Base-by-base conservation (phyloP, 352 stramenopile species). In the Plasmopara muralis region DNA sequence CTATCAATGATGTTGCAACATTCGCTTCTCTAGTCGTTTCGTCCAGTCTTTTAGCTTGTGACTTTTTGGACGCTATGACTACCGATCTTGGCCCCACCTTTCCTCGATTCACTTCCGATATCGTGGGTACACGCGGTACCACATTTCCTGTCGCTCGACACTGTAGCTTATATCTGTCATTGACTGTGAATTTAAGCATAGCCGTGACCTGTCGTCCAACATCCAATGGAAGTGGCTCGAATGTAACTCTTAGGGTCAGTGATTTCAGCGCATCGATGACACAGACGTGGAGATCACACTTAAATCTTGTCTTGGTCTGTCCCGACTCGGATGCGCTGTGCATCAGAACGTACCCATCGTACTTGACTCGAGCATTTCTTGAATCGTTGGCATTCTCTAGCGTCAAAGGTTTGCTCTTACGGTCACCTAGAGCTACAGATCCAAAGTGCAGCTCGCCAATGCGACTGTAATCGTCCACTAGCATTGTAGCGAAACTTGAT, bases 271-370 rank as follows among this genome's bases (percentile, higher is more conserved):
- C 64, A 7, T 78, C 62, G n/a, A 92, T 70, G 0, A 87, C 75
- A 52, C 79, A 87, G 13, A 87, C 50, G 42, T 87, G 72, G 9
- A 89, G 31, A 43, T 89, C 79, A 50, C 79, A 89, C 41, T 81
- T 85, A 55, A 89, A 87, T 6, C 79, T 69, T 2, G 39, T 41
- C 34, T 66, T 69, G 5, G 53, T 61, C 39, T 55, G 44, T 6
- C 50, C 29, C 15, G 53, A 39, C 1, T 28, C 40, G 0, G 55
- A 39, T 35, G 33, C 53, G 10, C 41, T 56, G 8, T 34, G 63
- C n/a, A 64, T 42, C 14, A 88, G 59, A 2, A 55, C 15, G 56
- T 82, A 85, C 7, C 80, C 77, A 54, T 88, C 77, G 43, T 85
- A 85, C 44, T 87, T 83, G 40, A 92, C 57, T 16, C 76, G 71